Evolutionary conservation across 305 asterid genomes (phyloP).

Genomic region (Fraxinus sp.): DNA sequence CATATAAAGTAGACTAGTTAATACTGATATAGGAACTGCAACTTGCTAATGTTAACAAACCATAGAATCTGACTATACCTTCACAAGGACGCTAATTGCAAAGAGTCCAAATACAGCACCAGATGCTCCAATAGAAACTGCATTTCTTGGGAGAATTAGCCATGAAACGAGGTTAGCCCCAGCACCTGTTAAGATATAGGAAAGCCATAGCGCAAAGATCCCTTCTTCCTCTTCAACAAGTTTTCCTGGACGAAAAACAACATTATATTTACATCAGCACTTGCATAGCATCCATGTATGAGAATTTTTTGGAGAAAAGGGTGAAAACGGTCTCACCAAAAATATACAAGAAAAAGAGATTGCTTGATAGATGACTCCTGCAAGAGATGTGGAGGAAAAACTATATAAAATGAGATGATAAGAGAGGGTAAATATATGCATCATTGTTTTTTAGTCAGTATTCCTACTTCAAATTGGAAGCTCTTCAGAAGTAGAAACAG

Average conservation of each 20-base stretch:
- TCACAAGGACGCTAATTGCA: constrained; percentile 83
- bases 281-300: constrained; percentile 1
- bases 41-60: neutral
- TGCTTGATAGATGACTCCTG: constrained; percentile 95
- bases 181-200: constrained; percentile 82
- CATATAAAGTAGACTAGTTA: constrained; percentile 21
- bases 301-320: constrained; percentile 8
- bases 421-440: neutral
- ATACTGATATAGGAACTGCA: constrained; percentile 3
- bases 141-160: constrained; percentile 87
- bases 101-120: constrained; percentile 96
- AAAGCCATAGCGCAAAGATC: constrained; percentile 84
- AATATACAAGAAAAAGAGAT: constrained; percentile 89
- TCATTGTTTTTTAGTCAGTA: neutral
- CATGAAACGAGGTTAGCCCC: constrained; percentile 95
- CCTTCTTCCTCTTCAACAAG: constrained; percentile 99
- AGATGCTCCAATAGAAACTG: constrained; percentile 92
- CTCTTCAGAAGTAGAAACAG: constrained; percentile 3
- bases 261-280: constrained; percentile 4
- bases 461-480: constrained; percentile 13
- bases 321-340: constrained; percentile 56
- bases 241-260: constrained; percentile 51
- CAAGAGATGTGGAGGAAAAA: constrained; percentile 21
- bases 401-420: neutral
- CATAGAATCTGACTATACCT: constrained; percentile 37